Conservation (phyloP, 2,329 filamentous ascomycete genomes). For the Cordyceps cicadae region DNA sequence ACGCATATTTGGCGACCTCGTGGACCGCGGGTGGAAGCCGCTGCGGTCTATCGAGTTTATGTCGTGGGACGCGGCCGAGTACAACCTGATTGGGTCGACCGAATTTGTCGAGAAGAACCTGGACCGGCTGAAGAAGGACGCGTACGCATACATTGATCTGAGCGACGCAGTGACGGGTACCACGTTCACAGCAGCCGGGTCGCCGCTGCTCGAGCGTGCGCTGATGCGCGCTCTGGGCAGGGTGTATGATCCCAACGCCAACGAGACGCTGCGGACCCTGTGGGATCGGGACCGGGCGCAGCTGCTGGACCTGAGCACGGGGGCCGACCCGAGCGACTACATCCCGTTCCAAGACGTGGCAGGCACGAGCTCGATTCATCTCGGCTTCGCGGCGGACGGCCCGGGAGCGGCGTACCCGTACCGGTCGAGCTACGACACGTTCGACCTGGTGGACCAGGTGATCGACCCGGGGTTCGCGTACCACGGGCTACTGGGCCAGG, state of each 20-base stretch:
- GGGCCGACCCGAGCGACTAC: conserved; percentile 59
- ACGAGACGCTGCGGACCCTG: conserved; percentile 62
- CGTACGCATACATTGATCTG: conserved; percentile 84
- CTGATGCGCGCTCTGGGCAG: conserved; percentile 67
- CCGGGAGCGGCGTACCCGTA: conserved; percentile 56
- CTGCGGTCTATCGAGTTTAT: conserved; percentile 94
- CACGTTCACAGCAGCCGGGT: conserved; percentile 69
- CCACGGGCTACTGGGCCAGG: conserved; percentile 68
- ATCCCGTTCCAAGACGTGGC: conserved; percentile 87
- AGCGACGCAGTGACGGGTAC: conserved; percentile 71
- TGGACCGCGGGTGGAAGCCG: conserved; percentile 74
- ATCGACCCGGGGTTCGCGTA: conserved; percentile 78
- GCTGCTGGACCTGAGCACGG: conserved; percentile 60
- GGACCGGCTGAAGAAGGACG: conserved; percentile 62
- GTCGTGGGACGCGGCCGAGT: conserved; percentile 91
- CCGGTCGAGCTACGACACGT: conserved; percentile 83
- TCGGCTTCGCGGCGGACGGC: conserved; percentile 50
- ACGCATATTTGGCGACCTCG: conserved; percentile 73
- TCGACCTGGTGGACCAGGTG: conserved; percentile 72
- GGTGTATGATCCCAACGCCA: conserved; percentile 62
- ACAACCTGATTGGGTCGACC: conserved; percentile 88
- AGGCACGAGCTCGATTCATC: conserved; percentile 78
- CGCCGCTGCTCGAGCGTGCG: conserved; percentile 67
- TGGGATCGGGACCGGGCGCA: conserved; percentile 60
- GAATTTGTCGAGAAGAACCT: conserved; percentile 87